phyloP scores from a whole-genome alignment of 2,329 filamentous ascomycete genomes.

The Chrysoporthe puriensis region DNA sequence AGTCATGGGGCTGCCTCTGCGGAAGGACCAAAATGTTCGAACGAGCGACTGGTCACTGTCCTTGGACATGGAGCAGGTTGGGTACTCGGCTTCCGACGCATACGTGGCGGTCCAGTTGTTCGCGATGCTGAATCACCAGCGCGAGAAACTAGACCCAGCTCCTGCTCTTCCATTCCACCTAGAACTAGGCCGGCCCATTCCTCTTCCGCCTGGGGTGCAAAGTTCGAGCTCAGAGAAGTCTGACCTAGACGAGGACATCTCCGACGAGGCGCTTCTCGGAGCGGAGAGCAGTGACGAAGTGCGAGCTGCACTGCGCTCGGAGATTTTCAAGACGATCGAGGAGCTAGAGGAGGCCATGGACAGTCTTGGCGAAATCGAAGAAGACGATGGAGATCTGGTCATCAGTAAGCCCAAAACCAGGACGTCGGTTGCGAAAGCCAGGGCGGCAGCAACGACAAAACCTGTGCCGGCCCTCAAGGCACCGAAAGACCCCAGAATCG shows the following conservation, averaged over 20 bases:
- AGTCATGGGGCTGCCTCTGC: conserved; percentile 72
- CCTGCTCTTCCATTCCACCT: conserved; percentile 72
- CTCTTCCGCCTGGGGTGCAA: conserved; percentile 50
- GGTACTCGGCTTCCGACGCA: conserved; percentile 79
- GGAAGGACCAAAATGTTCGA: conserved; percentile 72
- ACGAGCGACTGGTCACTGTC: conserved; percentile 73
- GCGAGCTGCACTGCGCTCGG: not conserved
- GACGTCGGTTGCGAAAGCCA: conserved; percentile 20
- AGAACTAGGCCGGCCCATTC: conserved; percentile 69
- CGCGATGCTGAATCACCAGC: conserved; percentile 69
- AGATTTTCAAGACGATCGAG: not conserved
- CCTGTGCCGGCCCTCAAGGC: conserved; percentile 18
- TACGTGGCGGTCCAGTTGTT: conserved; percentile 80
- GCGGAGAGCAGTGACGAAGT: not conserved
- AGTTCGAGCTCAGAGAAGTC: conserved; percentile 37
- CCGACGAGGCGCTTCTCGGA: conserved; percentile 23
- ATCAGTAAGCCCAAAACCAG: not conserved
- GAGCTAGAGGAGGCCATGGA: not conserved
- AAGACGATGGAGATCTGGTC: conserved; percentile 4
- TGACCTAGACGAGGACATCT: conserved; percentile 27
- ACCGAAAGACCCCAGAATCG: conserved; percentile 46
- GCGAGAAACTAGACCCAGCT: conserved; percentile 66
- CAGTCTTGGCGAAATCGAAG: not conserved
- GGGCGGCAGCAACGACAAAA: conserved; percentile 22
- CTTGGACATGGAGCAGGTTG: conserved; percentile 67